Base-by-base conservation (phyloP, 768 basidiomycete genomes). In the Chalciporus sphaerocephalus region DNA sequence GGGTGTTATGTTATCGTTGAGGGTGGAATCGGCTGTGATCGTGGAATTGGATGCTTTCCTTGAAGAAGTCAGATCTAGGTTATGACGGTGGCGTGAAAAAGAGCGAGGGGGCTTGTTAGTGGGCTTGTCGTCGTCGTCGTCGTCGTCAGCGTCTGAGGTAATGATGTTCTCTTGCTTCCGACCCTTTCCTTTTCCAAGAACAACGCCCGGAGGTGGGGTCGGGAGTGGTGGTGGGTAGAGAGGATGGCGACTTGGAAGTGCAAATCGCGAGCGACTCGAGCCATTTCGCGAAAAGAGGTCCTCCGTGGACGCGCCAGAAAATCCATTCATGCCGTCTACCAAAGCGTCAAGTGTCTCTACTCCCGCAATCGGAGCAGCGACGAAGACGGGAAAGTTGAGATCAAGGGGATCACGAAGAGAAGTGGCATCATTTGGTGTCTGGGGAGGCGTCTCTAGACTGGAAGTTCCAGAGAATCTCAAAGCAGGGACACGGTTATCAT, bases 311-410 rank as follows among this genome's bases (percentile, higher is more conserved):
- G 62, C 62, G 21, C 84, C 84, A 55, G 90, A 90, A 86, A 92
- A 84, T 10, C 84, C 86, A 58, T 92, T 92, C 90, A 92, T 92
- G 8, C 86, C 87, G 53, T 91, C 89, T 6, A 92, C 90, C 42
- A 92, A 66, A 11, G 90, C 90, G 60, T 92, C 90, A 82, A 92
- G 86, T 8, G 81, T 81, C 67, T 91, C 89, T 8, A 92, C 87
- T 2, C 87, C 88, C 5, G 87, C 64, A 6, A 85, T 68, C 4
- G 87, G 87, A 16, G 88, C 87, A 35, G 87, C 78, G 16, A 92
- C 88, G 21, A 87, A 61, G 20, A 84, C 82, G 13, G 83, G 72
- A 54, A 83, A 79, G 39, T 76, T 64, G 40, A 77, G 72, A 37
- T 77, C 1, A 15, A 44, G 40, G 35, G 42, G 47, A 7, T 36